Conservation (phyloP, 345 rosid genomes). For the Melaleuca alternifolia region DNA sequence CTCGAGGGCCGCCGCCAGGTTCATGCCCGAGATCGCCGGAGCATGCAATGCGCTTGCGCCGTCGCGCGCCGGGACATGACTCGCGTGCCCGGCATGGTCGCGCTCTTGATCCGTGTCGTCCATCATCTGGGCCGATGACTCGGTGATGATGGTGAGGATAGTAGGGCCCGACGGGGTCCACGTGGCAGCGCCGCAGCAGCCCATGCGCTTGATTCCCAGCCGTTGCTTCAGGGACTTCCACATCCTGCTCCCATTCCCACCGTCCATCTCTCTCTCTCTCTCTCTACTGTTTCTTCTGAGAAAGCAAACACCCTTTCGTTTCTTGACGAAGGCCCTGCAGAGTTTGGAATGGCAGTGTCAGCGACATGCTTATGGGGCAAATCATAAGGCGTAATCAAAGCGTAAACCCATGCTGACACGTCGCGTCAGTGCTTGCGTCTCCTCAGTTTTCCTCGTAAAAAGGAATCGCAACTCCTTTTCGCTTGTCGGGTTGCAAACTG, state of each 20-base stretch:
- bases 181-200: slow-evolving; percentile 58
- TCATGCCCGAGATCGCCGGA: slow-evolving; percentile 25
- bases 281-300: neutral
- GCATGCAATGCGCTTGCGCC: neutral
- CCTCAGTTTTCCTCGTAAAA: neutral
- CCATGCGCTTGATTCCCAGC: slow-evolving; percentile 50
- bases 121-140: neutral
- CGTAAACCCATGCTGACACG: neutral
- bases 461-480: neutral
- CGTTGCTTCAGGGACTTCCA: slow-evolving; percentile 62
- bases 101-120: neutral
- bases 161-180: slow-evolving; percentile 23
- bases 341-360: neutral
- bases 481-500: neutral
- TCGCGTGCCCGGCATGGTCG: neutral
- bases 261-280: slow-evolving; percentile 15
- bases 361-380: neutral
- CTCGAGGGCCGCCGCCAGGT: slow-evolving; percentile 68
- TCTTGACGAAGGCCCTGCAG: neutral
- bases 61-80: neutral
- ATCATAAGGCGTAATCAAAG: neutral
- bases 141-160: slow-evolving; percentile 15
- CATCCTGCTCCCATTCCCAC: slow-evolving; percentile 22
- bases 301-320: neutral
- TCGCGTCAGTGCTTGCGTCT: neutral